Conservation (phyloP, 495 filamentous ascomycete species). For the Talaromyces wortmannii region DNA sequence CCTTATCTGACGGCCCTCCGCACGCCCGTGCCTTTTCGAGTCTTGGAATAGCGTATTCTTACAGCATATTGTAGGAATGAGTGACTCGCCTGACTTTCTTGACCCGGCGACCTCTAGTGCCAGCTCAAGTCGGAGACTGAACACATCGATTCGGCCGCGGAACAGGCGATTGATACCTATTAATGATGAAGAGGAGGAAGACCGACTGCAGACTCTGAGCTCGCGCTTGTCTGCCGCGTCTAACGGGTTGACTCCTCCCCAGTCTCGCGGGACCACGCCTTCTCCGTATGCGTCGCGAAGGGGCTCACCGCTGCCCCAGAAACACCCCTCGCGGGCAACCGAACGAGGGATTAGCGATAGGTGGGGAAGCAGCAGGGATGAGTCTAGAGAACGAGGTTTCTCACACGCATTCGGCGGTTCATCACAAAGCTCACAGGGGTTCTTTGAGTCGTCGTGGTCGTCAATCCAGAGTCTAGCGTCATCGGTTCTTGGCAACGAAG, state of each 20-base stretch:
- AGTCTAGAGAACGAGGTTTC: not conserved
- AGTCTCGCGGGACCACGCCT: constrained; percentile 33
- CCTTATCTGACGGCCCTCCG: constrained; percentile 13
- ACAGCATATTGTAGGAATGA: constrained; percentile 27
- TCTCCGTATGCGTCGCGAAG: constrained; percentile 38
- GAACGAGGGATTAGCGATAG: not conserved
- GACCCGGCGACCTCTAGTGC: constrained; percentile 26
- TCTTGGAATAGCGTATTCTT: too few relatives aligned
- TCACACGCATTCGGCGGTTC: constrained; percentile 8
- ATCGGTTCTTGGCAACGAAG: constrained; percentile 42
- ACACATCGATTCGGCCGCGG: constrained; percentile 35
- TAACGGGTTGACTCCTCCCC: constrained; percentile 18
- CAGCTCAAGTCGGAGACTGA: constrained; percentile 21
- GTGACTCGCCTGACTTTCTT: constrained; percentile 31
- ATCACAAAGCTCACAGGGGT: constrained; percentile 30
- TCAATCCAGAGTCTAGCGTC: constrained; percentile 48
- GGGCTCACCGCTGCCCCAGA: constrained; percentile 41
- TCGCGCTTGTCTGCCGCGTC: constrained; percentile 23
- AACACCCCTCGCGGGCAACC: constrained; percentile 24
- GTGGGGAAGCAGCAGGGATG: not conserved
- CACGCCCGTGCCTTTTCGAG: not conserved
- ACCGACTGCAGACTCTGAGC: constrained; percentile 19
- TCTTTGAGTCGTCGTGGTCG: constrained; percentile 47
- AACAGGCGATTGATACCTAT: constrained; percentile 37
- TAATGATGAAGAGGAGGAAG: constrained; percentile 22